Percentiles rank a stretch among this genome's conserved stretches.
Conservation (phyloP, 129 eudicot genomes). For the Arctium lappa region DNA sequence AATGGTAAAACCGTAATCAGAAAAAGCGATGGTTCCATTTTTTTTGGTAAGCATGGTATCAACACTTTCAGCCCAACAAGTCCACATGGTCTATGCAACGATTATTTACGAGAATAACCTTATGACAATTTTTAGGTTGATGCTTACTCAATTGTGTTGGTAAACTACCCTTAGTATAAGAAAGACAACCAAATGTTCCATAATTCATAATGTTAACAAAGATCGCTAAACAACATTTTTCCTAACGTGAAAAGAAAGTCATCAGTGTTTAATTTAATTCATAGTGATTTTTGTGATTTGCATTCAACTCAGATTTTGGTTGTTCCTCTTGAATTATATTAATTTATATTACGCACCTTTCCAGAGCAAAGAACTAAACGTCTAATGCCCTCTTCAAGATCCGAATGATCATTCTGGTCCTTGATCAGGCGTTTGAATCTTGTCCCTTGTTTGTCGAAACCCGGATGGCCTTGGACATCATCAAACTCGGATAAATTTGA, state of each 20-base stretch:
- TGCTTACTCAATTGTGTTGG: too few relatives aligned
- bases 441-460: constrained; percentile 96
- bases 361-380: constrained; percentile 95
- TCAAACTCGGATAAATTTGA: constrained; percentile 93
- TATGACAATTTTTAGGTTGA: too few relatives aligned
- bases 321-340: not conserved
- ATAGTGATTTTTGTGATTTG: too few relatives aligned
- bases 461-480: constrained; percentile 94
- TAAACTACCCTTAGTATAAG: too few relatives aligned
- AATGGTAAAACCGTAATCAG: not conserved
- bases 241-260: too few relatives aligned
- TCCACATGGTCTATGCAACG: too few relatives aligned
- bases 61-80: too few relatives aligned
- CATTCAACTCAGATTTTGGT: not conserved
- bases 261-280: too few relatives aligned
- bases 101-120: too few relatives aligned
- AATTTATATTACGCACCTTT: constrained; percentile 51
- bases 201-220: too few relatives aligned
- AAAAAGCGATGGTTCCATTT: not conserved
- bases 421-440: constrained; percentile 90
- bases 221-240: too few relatives aligned
- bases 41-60: not conserved
- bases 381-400: constrained; percentile 86
- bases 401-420: constrained; percentile 83
- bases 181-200: too few relatives aligned